Evolutionary conservation across 345 rosid species (phyloP), one percentile per base, ranked within the genome.

Genomic region (Populus davidiana): DNA sequence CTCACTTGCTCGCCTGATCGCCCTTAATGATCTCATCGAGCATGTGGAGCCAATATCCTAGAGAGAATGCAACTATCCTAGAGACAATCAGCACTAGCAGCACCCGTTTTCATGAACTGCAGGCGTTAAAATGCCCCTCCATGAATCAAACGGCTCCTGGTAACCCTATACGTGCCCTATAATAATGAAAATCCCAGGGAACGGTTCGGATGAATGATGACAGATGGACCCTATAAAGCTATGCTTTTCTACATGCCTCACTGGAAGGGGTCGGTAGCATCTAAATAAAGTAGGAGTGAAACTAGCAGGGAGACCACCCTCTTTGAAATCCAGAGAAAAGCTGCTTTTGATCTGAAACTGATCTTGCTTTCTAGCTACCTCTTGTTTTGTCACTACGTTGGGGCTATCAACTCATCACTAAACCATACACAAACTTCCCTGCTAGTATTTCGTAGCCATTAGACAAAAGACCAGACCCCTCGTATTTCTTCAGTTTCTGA

Each of bases 311-410:
- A 33, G 25, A 41, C 10, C 67, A 33, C 33, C 47, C 23, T 29
- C 39, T 14, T 18, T 75, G 12, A 20, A 65, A 82, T 2, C 61
- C 43, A 36, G 68, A 50, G 54, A 61, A 64, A 33, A 41, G 74
- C 71, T 20, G 49, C 75, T 50, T 52, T 50, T 69, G 64, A 52
- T n/a, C 49, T 67, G 81, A 69, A 78, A 85, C 77, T 62, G 77
- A 80, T 35, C 71, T 71, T 36, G 18, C 54, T 23, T 29, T 50
- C 43, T 59, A 10, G 44, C 13, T 41, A 10, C 2, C 44, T 41
- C 33, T 43, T 31, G 73, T 78, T 73, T 76, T 79, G 85, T 79
- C 81, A 79, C 72, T 70, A 72, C 69, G 49, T 73, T 81, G 67
- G 47, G 54, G 31, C 33, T 5, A 73, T 77, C 44, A 62, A 27